Evolutionary conservation across 805 yeast species (phyloP), one percentile per base, ranked within the genome.

Genomic region (Trichomonascus vanleenenianus): DNA sequence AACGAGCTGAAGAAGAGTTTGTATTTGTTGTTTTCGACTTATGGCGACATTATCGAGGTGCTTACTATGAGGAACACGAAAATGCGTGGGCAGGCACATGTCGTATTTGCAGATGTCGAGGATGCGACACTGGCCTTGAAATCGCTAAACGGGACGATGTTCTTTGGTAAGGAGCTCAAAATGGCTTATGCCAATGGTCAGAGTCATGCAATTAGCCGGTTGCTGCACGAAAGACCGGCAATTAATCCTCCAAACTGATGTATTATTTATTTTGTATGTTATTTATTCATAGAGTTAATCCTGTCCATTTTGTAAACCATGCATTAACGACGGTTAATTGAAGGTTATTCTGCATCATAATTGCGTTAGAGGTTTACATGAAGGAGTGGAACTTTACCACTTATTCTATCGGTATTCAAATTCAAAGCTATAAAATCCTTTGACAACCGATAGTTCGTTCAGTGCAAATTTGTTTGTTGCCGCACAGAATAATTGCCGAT

Each of bases 71-170:
- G 65, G 43, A 59, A 67, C 14, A 56, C 60, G 22, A 54, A 53
- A 39, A 66, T 68, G 72, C 54, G 73, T 6, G 73, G 73, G 18
- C 74, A 68, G 55, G 73, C 74, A 2, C 68, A 63, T 42, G 46
- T 70, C 8, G 71, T 60, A 22, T 69, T 63, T 39, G 51, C 42
- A 12, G 54, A 55, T 38, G 45, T 52, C 8, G 50, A 49, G 12
- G 40, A 55, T 11, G 71, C 73, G 3, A 44, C 53, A 4, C 30
- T 41, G 19, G 73, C 72, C 3, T 45, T 60, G 40, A 34, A 49
- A 10, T 44, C 53, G 3, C 49, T 65, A 3, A 64, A 63, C 34
- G 66, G 63, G 12, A 44, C 48, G 16, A 34, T 20, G 27, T 54
- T 68, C 34, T 49, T 67, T 39, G 71, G 70, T 40, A 66, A 66